Evolutionary conservation across 2,329 filamentous ascomycete genomes (phyloP).

Genomic region (Colletotrichum sp.): DNA sequence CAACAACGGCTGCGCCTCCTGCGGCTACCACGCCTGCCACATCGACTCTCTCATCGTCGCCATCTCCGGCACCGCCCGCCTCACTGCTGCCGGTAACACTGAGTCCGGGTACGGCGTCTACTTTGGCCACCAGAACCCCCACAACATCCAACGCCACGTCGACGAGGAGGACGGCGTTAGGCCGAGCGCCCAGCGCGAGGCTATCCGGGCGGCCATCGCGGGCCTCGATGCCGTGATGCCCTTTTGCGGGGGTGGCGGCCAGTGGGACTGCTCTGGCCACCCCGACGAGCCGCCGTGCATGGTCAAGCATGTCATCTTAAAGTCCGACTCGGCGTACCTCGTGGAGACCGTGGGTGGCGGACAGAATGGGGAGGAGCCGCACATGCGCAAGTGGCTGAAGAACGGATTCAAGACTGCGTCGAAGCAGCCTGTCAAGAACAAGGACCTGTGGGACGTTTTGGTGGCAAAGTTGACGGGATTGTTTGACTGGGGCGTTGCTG

Average conservation of each 20-base stretch:
- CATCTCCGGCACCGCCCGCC: background rate
- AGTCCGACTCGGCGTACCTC: background rate
- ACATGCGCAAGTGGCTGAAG: background rate
- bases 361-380: background rate
- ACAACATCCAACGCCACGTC: background rate
- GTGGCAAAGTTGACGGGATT: background rate
- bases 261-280: background rate
- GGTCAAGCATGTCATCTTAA: background rate
- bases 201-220: background rate
- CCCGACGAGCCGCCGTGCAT: background rate
- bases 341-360: background rate
- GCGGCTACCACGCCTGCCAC: background rate
- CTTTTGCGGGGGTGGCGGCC: background rate
- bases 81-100: rapidly evolving
- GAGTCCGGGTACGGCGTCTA: background rate
- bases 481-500: background rate
- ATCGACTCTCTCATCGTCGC: background rate
- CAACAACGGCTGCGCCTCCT: background rate
- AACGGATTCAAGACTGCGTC: background rate
- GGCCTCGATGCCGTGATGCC: background rate
- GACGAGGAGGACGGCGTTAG: background rate
- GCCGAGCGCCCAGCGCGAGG: background rate
- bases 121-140: background rate
- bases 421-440: background rate
- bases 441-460: background rate